Evolutionary conservation across 148 eudicot genomes (phyloP).

Genomic region (Fagopyrum esculentum): DNA sequence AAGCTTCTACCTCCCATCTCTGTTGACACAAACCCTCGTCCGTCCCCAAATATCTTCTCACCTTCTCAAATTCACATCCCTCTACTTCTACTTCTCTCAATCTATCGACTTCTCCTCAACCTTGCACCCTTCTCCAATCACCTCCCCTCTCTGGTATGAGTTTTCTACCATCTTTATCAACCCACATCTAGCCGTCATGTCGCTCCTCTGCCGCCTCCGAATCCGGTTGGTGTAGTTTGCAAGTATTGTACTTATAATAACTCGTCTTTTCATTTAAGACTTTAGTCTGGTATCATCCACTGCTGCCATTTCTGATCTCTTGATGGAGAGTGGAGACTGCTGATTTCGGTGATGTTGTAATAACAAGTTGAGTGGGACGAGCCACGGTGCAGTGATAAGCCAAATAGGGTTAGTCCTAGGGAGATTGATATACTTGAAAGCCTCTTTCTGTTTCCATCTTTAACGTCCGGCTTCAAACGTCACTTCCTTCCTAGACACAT

Average conservation of each 20-base stretch:
- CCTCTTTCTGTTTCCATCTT: slow-evolving; percentile 85
- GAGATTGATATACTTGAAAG: slow-evolving; percentile 89
- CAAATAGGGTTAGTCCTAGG: slow-evolving; percentile 68
- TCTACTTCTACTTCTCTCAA: no score
- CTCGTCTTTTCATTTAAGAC: neutral
- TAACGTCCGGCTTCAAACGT: slow-evolving; percentile 74
- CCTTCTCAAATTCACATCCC: no score
- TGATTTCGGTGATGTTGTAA: neutral
- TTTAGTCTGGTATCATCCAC: neutral
- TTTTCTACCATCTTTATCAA: no score
- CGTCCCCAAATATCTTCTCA: no score
- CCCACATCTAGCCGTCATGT: no score
- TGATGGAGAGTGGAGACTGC: neutral
- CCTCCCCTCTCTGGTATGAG: no score
- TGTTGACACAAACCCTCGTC: no score
- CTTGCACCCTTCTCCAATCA: no score
- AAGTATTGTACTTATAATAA: slow-evolving; percentile 27
- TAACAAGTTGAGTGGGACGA: slow-evolving; percentile 93
- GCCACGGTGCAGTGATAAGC: slow-evolving; percentile 80
- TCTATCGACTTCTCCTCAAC: no score
- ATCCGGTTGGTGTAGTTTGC: slow-evolving; percentile 62
- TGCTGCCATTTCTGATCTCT: neutral
- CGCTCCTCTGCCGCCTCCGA: no score
- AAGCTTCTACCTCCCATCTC: no score
- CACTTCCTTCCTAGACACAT: slow-evolving; percentile 55